Base-by-base conservation (phyloP, 176 grass and related monocot genomes). In the Canna indica region DNA sequence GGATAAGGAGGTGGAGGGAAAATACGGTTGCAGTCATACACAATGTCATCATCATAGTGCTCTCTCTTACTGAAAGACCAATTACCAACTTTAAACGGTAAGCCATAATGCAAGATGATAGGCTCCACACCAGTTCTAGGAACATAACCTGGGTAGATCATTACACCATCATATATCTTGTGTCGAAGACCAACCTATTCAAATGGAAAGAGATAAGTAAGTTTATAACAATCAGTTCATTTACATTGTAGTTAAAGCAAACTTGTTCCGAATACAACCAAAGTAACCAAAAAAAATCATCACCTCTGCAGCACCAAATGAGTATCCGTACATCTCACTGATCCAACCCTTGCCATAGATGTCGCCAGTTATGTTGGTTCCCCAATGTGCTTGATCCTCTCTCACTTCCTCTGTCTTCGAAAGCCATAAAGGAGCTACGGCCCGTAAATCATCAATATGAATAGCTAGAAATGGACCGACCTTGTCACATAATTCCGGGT, bases 231-330 rank as follows among this genome's bases (percentile, higher is more conserved):
- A 54, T 53, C 18, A 75, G 71, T 31, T 20, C 70, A 74, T 74
- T 64, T 17, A 34, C 34, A 46, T 62, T 30, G 9, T 32, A 41
- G 58, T 18, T 38, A 15, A 52, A 29, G 20, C 34, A 41, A 47
- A 77, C 68, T 44, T 65, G 25, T 80, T 76, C 71, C 65, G 36
- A 78, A 56, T 38, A 27, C 22, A 39, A 42, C 58, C 41, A 44
- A 39, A 38, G 13, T 29, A 57, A 71, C 12, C 48, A 68, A 78
- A 59, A 70, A 71, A n/a, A 78, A 70, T 35, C 18, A 31, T 88
- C 93, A 99, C 94, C 87, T 99, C 94, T 74, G 94, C 94, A 73
- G 89, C 89, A 83, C 94, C 89, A 75, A 99, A 90, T 56, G 94
- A 82, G 68, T 99, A 99, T 14, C 89, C 94, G 73, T 99, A 99